These are phyloP conservation scores for Globisporangium sylvaticum DNA, from an alignment of 352 stramenopile species.

Conservation along the genomic window DNA sequence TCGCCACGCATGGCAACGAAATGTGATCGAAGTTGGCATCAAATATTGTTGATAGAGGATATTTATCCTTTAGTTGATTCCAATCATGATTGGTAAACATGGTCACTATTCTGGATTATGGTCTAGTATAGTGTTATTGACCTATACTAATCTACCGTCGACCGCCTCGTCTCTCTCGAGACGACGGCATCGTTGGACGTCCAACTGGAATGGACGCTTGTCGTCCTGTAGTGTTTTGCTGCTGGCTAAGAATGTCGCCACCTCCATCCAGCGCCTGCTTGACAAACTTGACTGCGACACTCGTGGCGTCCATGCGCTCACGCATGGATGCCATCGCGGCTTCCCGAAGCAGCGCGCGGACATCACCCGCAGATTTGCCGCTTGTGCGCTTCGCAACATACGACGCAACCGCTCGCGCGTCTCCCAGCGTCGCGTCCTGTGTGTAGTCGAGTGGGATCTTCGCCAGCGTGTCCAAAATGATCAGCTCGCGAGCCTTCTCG, in stretches of 20 bases:
- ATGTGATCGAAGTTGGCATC: background rate
- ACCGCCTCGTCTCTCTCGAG: background rate
- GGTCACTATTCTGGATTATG: background rate
- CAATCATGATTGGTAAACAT: background rate
- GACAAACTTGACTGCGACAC: slow-evolving; percentile 42
- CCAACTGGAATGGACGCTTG: background rate
- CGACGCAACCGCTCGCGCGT: slow-evolving; percentile 31
- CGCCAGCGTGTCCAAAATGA: slow-evolving; percentile 47
- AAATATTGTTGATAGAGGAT: background rate
- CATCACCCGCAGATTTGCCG: slow-evolving; percentile 51
- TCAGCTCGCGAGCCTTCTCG: slow-evolving; percentile 39
- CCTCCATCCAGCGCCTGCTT: slow-evolving; percentile 15
- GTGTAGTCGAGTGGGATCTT: slow-evolving; percentile 57
- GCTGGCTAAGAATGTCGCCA: slow-evolving; percentile 5
- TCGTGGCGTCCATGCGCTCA: slow-evolving; percentile 41
- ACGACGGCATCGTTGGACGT: slow-evolving; percentile 1
- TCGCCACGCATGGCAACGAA: slow-evolving; percentile 31
- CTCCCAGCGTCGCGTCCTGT: slow-evolving; percentile 25
- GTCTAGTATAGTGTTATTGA: background rate
- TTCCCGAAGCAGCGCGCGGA: slow-evolving; percentile 68
- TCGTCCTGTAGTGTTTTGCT: background rate
- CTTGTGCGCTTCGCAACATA: slow-evolving; percentile 52
- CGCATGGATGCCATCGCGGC: slow-evolving; percentile 74
- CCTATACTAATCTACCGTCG: background rate
- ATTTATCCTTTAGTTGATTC: background rate